Evolutionary conservation across 2,329 filamentous ascomycete genomes (phyloP).

Genomic region (Trichothecium roseum): DNA sequence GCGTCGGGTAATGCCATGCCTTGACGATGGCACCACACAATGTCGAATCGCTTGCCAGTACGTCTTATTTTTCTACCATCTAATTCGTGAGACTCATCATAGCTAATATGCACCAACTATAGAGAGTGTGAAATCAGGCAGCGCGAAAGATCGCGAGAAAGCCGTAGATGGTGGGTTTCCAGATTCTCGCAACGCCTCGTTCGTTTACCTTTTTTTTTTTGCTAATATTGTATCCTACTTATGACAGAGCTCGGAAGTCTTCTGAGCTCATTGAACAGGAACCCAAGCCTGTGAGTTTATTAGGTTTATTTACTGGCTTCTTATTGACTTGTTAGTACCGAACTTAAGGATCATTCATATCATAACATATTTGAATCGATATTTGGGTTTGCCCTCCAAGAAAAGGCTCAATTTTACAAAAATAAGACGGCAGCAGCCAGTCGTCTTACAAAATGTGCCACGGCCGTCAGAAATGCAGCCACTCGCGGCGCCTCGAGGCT

Average conservation of each 20-base stretch:
- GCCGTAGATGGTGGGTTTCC: constrained; percentile 27
- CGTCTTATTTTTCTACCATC: constrained; percentile 6
- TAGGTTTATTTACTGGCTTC: constrained; percentile 4
- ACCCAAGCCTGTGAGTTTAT: constrained; percentile 22
- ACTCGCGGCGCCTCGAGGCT: constrained; percentile 59
- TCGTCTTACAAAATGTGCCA: constrained; percentile 59
- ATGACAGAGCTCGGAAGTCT: constrained; percentile 24
- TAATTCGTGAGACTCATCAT: background rate
- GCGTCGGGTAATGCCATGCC: too few relatives aligned
- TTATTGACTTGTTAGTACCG: constrained; percentile 15
- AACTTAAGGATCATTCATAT: constrained; percentile 66
- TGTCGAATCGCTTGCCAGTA: constrained; percentile 17
- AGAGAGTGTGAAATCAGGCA: constrained; percentile 24
- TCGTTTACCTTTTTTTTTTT: background rate
- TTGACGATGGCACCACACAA: constrained; percentile 1
- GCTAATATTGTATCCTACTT: background rate
- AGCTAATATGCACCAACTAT: constrained; percentile 6
- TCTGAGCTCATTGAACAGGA: constrained; percentile 25
- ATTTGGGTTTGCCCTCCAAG: constrained; percentile 57
- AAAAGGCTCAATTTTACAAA: constrained; percentile 55
- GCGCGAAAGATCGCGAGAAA: constrained; percentile 25
- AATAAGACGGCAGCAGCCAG: constrained; percentile 39
- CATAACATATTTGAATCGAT: constrained; percentile 73
- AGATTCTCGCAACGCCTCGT: background rate
- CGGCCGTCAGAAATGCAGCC: constrained; percentile 61